Conservation (phyloP, 805 yeast species). For the Teunomyces barrocoloradensis region DNA sequence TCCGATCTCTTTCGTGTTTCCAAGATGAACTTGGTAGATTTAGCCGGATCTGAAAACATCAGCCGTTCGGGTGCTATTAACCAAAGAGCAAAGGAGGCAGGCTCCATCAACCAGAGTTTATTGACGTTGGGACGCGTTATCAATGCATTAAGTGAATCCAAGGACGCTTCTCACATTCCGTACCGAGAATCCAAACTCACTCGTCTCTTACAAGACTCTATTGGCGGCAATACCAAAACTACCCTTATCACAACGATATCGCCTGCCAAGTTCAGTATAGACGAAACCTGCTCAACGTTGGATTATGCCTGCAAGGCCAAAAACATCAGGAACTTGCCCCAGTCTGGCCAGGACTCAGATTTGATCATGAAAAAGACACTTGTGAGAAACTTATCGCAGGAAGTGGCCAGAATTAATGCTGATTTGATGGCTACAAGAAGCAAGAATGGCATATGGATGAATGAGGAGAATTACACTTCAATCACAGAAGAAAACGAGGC, state of each 20-base stretch:
- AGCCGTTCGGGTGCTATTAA: conserved; percentile 82
- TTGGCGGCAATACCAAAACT: conserved; percentile 88
- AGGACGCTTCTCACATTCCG: conserved; percentile 61
- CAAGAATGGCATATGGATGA: conserved; percentile 66
- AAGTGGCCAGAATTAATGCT: conserved; percentile 51
- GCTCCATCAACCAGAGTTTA: conserved; percentile 84
- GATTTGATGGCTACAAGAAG: conserved; percentile 62
- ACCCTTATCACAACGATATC: conserved; percentile 84
- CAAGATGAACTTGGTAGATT: conserved; percentile 81
- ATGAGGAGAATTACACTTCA: conserved; percentile 50
- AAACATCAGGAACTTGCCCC: conserved; percentile 65
- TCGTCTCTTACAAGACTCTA: conserved; percentile 64
- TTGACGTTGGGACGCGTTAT: conserved; percentile 88
- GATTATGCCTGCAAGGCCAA: conserved; percentile 89
- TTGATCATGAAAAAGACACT: conserved; percentile 49
- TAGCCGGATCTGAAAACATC: conserved; percentile 94
- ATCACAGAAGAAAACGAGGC: conserved; percentile 27
- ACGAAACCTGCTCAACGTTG: conserved; percentile 80
- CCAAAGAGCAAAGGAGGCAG: conserved; percentile 89
- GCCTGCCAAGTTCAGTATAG: conserved; percentile 73
- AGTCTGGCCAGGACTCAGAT: conserved; percentile 40
- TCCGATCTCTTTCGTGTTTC: conserved; percentile 40
- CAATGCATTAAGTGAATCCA: conserved; percentile 44
- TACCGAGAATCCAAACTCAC: conserved; percentile 82
- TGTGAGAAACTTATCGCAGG: conserved; percentile 54